Evolutionary conservation across 306 rosid genomes (phyloP).

Genomic region (Inga leiocalycina): DNA sequence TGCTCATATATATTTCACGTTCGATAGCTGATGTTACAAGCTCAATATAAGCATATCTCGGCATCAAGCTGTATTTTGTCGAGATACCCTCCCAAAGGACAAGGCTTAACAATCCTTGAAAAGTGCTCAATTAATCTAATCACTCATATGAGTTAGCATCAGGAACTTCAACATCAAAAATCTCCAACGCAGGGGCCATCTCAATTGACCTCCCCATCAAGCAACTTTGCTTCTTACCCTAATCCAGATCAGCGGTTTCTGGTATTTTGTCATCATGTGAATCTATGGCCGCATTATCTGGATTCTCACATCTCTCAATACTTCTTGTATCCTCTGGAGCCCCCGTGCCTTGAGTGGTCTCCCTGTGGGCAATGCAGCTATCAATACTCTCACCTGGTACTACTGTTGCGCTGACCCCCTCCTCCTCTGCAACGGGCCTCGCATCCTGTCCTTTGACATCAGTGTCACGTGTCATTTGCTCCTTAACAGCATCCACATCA

Average conservation of each 20-base stretch:
- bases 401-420: slow-evolving; percentile 25
- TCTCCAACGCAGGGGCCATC: slow-evolving; percentile 11
- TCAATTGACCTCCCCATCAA: background rate
- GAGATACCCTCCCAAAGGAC: background rate
- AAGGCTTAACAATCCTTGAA: slow-evolving; percentile 19
- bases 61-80: background rate
- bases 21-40: background rate
- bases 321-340: slow-evolving; percentile 29
- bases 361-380: slow-evolving; percentile 11
- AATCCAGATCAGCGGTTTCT: slow-evolving; percentile 27
- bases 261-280: slow-evolving; percentile 22
- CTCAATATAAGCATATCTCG: background rate
- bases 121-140: background rate
- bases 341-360: slow-evolving; percentile 22
- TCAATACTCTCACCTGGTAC: slow-evolving; percentile 18
- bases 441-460: slow-evolving; percentile 36
- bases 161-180: slow-evolving; percentile 18
- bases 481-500: slow-evolving; percentile 42
- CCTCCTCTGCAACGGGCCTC: slow-evolving; percentile 32
- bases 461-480: background rate
- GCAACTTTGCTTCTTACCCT: slow-evolving; percentile 31
- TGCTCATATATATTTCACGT: slow-evolving; percentile 12
- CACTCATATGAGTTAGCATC: background rate
- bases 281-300: slow-evolving; percentile 30
- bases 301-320: slow-evolving; percentile 32